phyloP scores from a whole-genome alignment of 495 filamentous ascomycete genomes.

The Cairneyella variabilis region DNA sequence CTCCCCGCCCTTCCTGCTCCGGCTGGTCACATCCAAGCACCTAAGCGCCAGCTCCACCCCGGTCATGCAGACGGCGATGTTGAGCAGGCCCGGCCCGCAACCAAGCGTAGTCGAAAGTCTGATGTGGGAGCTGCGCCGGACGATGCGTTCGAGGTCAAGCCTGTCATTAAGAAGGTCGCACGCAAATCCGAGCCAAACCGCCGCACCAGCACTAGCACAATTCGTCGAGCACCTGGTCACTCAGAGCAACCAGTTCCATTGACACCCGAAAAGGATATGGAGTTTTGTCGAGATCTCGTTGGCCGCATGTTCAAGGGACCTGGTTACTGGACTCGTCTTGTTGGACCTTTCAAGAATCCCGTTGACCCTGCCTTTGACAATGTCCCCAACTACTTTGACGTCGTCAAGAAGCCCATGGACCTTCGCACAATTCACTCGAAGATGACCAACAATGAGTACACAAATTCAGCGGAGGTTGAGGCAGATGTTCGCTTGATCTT shows the following conservation, averaged over 20 bases:
- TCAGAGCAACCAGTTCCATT: conserved; percentile 25
- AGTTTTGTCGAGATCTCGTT: conserved; percentile 47
- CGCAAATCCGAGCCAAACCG: conserved; percentile 26
- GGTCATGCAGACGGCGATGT: conserved; percentile 13
- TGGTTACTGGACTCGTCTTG: conserved; percentile 55
- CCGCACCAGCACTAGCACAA: conserved; percentile 3
- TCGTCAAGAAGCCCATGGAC: conserved; percentile 98
- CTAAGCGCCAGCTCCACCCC: conserved; percentile 18
- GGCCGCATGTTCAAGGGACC: conserved; percentile 50
- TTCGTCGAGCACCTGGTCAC: conserved; percentile 5
- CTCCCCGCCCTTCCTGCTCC: conserved; percentile 18
- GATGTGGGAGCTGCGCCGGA: conserved; percentile 25
- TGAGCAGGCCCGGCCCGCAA: conserved; percentile 11
- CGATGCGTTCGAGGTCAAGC: conserved; percentile 28
- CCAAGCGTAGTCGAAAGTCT: conserved; percentile 31
- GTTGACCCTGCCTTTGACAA: conserved; percentile 93
- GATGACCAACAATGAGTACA: conserved; percentile 74
- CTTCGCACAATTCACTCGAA: conserved; percentile 72
- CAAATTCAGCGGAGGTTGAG: conserved; percentile 80
- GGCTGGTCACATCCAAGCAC: conserved; percentile 29
- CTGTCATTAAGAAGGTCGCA: conserved; percentile 31
- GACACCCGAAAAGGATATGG: conserved; percentile 41
- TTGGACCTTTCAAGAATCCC: conserved; percentile 68
- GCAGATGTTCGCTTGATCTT: conserved; percentile 79
- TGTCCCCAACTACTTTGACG: conserved; percentile 87